Percentiles rank a stretch among this genome's conserved stretches.
Conservation (phyloP, 305 asterid species). For the Rubia balearica region DNA sequence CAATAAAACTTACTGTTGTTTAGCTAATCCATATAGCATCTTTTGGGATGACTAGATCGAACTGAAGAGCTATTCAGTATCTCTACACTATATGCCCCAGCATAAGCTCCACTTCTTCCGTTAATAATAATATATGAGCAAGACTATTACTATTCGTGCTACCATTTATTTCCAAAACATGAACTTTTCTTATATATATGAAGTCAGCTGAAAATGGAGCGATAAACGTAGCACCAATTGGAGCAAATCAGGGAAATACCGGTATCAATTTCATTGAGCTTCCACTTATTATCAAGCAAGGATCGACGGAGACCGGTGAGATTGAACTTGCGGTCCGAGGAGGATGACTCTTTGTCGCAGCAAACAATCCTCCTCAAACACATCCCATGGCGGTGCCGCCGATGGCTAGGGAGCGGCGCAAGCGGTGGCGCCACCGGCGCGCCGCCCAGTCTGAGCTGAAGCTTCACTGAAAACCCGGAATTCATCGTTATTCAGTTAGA, state of each 20-base stretch:
- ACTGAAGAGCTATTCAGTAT: neutral
- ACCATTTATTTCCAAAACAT: neutral
- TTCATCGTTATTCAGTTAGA: slow-evolving; percentile 34
- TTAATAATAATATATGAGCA: too few species aligned
- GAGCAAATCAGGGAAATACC: slow-evolving; percentile 36
- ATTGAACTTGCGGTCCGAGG: slow-evolving; percentile 43
- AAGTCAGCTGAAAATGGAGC: neutral
- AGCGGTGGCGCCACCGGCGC: slow-evolving; percentile 23
- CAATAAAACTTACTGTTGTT: neutral
- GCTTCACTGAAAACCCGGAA: slow-evolving; percentile 35
- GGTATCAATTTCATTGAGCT: slow-evolving; percentile 59
- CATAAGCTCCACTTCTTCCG: too few species aligned
- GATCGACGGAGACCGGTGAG: slow-evolving; percentile 51
- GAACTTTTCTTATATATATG: too few species aligned
- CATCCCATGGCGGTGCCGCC: slow-evolving; percentile 21
- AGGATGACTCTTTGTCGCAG: slow-evolving; percentile 43
- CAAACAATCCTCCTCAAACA: slow-evolving; percentile 36
- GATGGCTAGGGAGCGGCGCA: slow-evolving; percentile 23
- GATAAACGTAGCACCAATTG: neutral
- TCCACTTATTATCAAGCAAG: slow-evolving; percentile 55
- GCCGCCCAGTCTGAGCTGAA: slow-evolving; percentile 16
- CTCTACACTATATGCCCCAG: too few species aligned
- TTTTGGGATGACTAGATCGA: neutral
- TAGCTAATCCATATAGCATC: neutral
- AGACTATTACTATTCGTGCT: too few species aligned